A percentile compares a stretch with the other conserved stretches of the same genome.
Conservation (phyloP, 495 filamentous ascomycete genomes). For the Aspergillus cristatus region DNA sequence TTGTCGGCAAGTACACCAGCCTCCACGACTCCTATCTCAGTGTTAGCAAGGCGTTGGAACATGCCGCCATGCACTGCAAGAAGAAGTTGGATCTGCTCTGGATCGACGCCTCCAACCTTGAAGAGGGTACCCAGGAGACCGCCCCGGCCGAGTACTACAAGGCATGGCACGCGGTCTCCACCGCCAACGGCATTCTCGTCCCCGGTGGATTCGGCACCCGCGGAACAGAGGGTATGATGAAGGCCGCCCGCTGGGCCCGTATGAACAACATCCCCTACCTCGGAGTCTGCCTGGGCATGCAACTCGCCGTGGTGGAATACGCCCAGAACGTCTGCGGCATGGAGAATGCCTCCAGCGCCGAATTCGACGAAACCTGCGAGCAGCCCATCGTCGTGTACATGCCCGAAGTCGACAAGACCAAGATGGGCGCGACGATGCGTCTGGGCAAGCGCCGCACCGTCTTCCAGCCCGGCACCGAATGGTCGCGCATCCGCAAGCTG, state of each 20-base stretch:
- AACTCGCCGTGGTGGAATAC: conserved; percentile 85
- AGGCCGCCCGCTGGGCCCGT: conserved; percentile 73
- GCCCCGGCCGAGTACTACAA: conserved; percentile 73
- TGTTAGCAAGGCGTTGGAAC: conserved; percentile 79
- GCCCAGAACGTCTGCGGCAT: conserved; percentile 64
- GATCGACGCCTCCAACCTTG: conserved; percentile 79
- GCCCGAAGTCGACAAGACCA: conserved; percentile 71
- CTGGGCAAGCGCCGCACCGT: conserved; percentile 65
- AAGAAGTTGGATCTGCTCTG: conserved; percentile 72
- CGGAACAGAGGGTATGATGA: conserved; percentile 83
- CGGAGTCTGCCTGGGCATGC: conserved; percentile 92
- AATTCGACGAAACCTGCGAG: conserved; percentile 48
- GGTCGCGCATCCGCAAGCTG: conserved; percentile 65
- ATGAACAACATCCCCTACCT: conserved; percentile 73
- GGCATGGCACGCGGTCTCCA: conserved; percentile 75
- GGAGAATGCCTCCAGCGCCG: conserved; percentile 51
- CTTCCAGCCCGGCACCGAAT: conserved; percentile 72
- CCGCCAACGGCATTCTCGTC: conserved; percentile 50
- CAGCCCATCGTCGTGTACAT: conserved; percentile 75
- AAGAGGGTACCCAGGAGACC: conserved; percentile 43
- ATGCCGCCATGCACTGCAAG: conserved; percentile 77
- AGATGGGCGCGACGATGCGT: conserved; percentile 87
- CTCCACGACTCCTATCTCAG: conserved; percentile 78
- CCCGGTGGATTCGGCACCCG: conserved; percentile 76
- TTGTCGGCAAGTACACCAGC: conserved; percentile 86